phyloP scores from a whole-genome alignment of 495 filamentous ascomycete species.

The Xylaria palmicola region DNA sequence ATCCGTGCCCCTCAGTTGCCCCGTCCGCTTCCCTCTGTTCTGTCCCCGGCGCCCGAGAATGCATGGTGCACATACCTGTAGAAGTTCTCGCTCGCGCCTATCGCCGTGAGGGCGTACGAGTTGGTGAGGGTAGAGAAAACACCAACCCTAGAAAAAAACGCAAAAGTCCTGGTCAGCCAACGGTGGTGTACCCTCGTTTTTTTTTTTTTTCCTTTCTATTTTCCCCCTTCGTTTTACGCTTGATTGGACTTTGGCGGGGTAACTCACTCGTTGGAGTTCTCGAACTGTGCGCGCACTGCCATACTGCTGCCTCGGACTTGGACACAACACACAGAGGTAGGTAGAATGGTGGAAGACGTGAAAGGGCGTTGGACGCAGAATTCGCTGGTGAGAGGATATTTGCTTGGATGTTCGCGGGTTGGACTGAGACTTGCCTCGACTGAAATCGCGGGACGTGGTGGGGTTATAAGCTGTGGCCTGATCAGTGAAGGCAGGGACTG shows the following conservation, averaged over 20 bases:
- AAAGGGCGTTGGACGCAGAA: too few species aligned
- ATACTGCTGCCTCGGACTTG: slow-evolving; percentile 41
- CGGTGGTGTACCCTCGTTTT: neutral
- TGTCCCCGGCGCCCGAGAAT: neutral
- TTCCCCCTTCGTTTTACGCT: neutral
- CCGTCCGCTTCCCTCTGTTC: neutral
- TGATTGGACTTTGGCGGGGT: slow-evolving; percentile 25
- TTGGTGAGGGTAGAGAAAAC: slow-evolving; percentile 96
- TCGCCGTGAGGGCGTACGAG: slow-evolving; percentile 87
- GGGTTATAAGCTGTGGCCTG: too few species aligned
- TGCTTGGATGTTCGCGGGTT: neutral
- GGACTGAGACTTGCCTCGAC: too few species aligned
- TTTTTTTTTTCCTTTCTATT: neutral
- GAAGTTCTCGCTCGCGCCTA: slow-evolving; percentile 97
- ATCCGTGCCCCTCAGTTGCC: neutral
- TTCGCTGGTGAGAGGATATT: too few species aligned
- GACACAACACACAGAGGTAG: neutral
- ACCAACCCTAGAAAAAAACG: slow-evolving; percentile 67
- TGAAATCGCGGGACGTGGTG: too few species aligned
- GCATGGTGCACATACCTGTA: slow-evolving; percentile 53
- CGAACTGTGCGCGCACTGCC: slow-evolving; percentile 88
- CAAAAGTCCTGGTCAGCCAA: slow-evolving; percentile 27
- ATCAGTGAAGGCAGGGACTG: too few species aligned
- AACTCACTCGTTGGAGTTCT: slow-evolving; percentile 97
- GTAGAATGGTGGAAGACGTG: slow-evolving; percentile 18